Base-by-base conservation (phyloP, 345 rosid genomes). In the Bruguiera sexangula region DNA sequence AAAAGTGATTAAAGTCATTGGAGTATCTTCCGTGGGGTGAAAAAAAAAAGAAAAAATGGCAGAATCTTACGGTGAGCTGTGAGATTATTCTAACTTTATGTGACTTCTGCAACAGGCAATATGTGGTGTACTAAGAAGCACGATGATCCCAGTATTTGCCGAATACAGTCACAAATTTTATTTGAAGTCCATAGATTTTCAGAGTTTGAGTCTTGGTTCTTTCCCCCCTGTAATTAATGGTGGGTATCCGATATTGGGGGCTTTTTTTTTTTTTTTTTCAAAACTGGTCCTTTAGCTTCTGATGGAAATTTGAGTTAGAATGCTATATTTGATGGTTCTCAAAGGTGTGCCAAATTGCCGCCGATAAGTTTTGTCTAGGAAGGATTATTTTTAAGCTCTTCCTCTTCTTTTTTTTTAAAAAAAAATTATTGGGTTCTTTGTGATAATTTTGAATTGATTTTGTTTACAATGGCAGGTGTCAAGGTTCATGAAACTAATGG, bases 401-500 rank as follows among this genome's bases (percentile, higher is more conserved):
- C 6, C 6, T 32, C 6, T 32, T 32, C 5, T 32, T 31, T 4
- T 32, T 32, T 5, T 32, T n/a, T n/a, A n/a, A n/a, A n/a, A n/a
- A n/a, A n/a, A n/a, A n/a, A 24, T 31, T 31, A 31, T 31, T 34
- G 37, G 37, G 37, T 34, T 34, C 37, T 34, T 34, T 34, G 1
- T 8, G 37, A 34, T 34, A 34, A 34, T 6, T 43, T 43, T 43
- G 15, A 4, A n/a, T 56, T 24, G 31, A 2, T 11, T 56, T 46
- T 51, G 46, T 37, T 66, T 37, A 56, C 75, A 59, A 4, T 67
- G 68, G 70, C 78, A 84, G 86, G 84, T 54, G 57, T 84, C 67
- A 82, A 84, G 73, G 82, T 74, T 65, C 67, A 62, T 10, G 81
- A 82, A 69, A 81, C 86, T 8, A 74, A 78, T 24, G 82, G 81